phyloP scores from a whole-genome alignment of 179 eudicot genomes.

The Silene coronaria region DNA sequence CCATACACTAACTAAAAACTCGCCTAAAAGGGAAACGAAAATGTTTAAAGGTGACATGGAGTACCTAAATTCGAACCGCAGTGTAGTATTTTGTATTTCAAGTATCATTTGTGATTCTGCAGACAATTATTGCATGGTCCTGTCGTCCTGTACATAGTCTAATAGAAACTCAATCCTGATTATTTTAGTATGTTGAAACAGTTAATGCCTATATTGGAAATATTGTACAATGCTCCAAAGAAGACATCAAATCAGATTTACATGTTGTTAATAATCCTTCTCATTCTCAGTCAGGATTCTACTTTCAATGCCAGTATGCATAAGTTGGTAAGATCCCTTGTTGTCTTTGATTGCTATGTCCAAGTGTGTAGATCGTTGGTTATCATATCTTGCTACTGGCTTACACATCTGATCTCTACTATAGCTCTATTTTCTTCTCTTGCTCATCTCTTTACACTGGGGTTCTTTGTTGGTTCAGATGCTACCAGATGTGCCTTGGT shows the following conservation, averaged over 20 bases:
- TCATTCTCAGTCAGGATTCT: slow-evolving; percentile 41
- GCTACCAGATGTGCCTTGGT: slow-evolving; percentile 86
- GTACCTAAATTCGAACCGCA: too few species aligned
- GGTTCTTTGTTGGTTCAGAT: slow-evolving; percentile 37
- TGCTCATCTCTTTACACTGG: neutral
- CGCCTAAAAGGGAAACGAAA: too few species aligned
- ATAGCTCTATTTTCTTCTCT: neutral
- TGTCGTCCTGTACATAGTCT: neutral
- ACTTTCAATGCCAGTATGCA: slow-evolving; percentile 39
- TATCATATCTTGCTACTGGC: neutral
- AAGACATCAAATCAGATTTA: slow-evolving; percentile 89
- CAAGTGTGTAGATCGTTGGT: neutral
- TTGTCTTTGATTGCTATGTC: slow-evolving; percentile 8
- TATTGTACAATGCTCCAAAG: slow-evolving; percentile 70
- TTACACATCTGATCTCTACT: neutral
- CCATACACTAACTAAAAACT: too few species aligned
- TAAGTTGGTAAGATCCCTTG: slow-evolving; percentile 56
- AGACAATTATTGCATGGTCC: neutral
- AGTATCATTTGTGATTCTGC: neutral
- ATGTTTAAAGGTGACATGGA: neutral
- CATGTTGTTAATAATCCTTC: slow-evolving; percentile 81
- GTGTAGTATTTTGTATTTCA: neutral
- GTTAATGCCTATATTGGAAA: slow-evolving; percentile 92
- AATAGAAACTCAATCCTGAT: neutral
- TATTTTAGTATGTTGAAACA: slow-evolving; percentile 29